Evolutionary conservation across 371 early-diverging fungal species (phyloP), one percentile per base, ranked within the genome.

Genomic region (Mucor circinelloides): DNA sequence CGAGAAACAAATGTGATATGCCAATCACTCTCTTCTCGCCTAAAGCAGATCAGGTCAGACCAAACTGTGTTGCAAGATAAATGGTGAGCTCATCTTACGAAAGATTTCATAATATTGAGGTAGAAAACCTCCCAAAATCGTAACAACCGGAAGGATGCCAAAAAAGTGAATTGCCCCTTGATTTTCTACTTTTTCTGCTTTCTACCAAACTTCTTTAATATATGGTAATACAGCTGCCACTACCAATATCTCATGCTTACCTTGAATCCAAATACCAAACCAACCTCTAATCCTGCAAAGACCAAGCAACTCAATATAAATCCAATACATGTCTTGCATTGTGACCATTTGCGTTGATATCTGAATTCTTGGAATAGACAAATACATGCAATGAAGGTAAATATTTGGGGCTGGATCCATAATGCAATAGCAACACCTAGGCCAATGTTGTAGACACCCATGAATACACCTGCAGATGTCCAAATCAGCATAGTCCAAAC

Each of bases 371-470:
- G 87, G n/a, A 73, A 50, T 17, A 71, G 72, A 55, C 84, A 82
- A 3, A 81, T 28, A 6, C 66, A 63, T 2, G 84, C 73, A 38
- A 88, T 64, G 10, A 76, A 58, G 0, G 75, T 69, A 69, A 87
- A 87, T 21, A 86, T 32, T 40, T 86, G 84, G 0, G 88, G 88
- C 66, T 88, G 87, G 13, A 87, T 44, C 44, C 82, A 78, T 17
- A 88, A 71, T 1, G 85, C 79, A 13, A 86, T 78, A 2, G 87
- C 79, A 12, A 87, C 74, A 12, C 75, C 61, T 1, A 81, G 61
- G 0, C 79, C 80, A 21, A 87, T 70, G 32, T 80, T 77, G 54
- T 87, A 87, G 0, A 74, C 68, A 8, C 84, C 87, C 60, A 82
- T 78, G 3, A 85, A 73, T 0, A 75, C 15, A 2, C 81, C 68